Evolutionary conservation across 768 basidiomycete species (phyloP), one percentile per base, ranked within the genome.

Genomic region (Leccinum truebloodii): DNA sequence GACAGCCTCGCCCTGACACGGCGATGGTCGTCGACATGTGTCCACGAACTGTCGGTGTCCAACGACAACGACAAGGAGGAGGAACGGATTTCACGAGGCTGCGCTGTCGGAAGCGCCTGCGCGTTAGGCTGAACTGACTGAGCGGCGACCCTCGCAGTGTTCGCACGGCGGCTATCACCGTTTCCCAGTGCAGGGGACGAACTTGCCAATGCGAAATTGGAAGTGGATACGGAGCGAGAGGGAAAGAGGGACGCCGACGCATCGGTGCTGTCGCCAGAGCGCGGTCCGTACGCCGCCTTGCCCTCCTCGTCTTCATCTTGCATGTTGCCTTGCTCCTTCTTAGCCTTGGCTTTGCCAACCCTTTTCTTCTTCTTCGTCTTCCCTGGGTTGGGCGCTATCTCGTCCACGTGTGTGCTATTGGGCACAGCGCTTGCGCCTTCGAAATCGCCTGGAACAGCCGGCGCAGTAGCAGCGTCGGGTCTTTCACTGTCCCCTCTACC

Each of bases 21-120:
- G 57, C 76, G 77, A 30, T 81, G 75, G 63, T 83, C 82, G 12
- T 46, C 44, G n/a, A 90, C 85, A 58, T 85, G 86, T 22, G 88
- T 90, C 89, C 89, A 90, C 5, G 86, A 85, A 35, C 81, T 78
- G 63, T 88, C 86, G 2, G 81, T 83, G 60, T 83, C 83, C 18
- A 73, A 58, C 16, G 70, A 69, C 20, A 50, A 18, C 24, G 24
- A 46, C 44, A 66, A 62, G 4, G 67, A 66, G 3, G 67, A 66
- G 3, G 67, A 54, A 4, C 61, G 59, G 28, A 57, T 58, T 48
- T 63, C 35, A 16, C 75, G 79, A 48, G 73, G 71, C 32, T 69
- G 68, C 34, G 58, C 52, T 46, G 51, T 61, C 55, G 35, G 62
- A 50, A 24, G 20, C 24, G 6, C 18, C 26, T 26, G 49, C 1